Conservation (phyloP, 176 grass and related monocot genomes). For the Zea mays region Zm-B73-REFERENCE-NAM-5.0 NC_050104.1:62452501-62453000, state of each 20-base stretch:
- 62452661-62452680: conserved; percentile 87
- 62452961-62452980: background rate
- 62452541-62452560: background rate
- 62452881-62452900: background rate
- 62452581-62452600: background rate
- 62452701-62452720: conserved; percentile 55
- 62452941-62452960: background rate
- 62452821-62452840: background rate
- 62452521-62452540: too few species aligned
- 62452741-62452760: conserved; percentile 78
- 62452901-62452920: background rate
- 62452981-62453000: too few species aligned
- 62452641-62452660: conserved; percentile 42
- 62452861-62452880: background rate
- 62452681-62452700: conserved; percentile 59
- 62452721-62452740: conserved; percentile 72
- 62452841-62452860: background rate
- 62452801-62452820: conserved; percentile 61
- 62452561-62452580: background rate
- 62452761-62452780: conserved; percentile 83
- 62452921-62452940: background rate
- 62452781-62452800: conserved; percentile 75
- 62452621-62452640: background rate
- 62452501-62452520: too few species aligned
- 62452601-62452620: background rate